Percentiles rank a stretch among this genome's conserved stretches.
These are phyloP conservation scores for Tagetes patula DNA, from an alignment of 129 eudicot species.

Conservation along the genomic window DNA sequence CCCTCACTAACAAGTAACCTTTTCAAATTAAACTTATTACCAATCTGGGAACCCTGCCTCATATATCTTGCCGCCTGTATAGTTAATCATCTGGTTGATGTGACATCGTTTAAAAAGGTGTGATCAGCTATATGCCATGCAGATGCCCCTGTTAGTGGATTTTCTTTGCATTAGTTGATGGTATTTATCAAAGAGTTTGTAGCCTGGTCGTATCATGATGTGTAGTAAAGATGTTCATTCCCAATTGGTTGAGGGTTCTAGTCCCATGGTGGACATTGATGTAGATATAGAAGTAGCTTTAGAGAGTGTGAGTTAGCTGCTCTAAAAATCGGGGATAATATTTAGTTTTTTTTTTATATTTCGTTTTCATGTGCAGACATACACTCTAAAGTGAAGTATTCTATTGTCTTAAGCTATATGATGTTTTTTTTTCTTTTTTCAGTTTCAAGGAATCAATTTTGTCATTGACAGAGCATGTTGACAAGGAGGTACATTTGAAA, in stretches of 20 bases:
- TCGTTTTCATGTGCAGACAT: neutral
- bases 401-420: neutral
- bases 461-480: conserved; percentile 72
- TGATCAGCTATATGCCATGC: conserved; percentile 3
- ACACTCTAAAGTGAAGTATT: neutral
- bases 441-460: conserved; percentile 86
- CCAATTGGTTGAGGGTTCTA: too few relatives aligned
- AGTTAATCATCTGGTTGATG: neutral
- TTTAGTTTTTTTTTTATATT: neutral
- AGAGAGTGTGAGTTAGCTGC: too few relatives aligned
- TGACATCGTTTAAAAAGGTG: conserved; percentile 8
- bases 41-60: neutral
- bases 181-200: neutral
- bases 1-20: neutral
- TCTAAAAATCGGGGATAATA: too few relatives aligned
- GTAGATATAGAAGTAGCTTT: too few relatives aligned
- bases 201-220: too few relatives aligned
- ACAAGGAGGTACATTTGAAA: conserved; percentile 65
- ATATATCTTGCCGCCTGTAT: conserved; percentile 7
- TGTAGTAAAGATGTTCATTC: too few relatives aligned
- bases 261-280: too few relatives aligned
- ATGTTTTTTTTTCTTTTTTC: conserved; percentile 30
- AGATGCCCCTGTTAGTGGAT: conserved; percentile 12
- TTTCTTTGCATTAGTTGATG: neutral
- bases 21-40: neutral